Base-by-base conservation (phyloP, 345 rosid genomes). In the Cochlearia excelsa region DNA sequence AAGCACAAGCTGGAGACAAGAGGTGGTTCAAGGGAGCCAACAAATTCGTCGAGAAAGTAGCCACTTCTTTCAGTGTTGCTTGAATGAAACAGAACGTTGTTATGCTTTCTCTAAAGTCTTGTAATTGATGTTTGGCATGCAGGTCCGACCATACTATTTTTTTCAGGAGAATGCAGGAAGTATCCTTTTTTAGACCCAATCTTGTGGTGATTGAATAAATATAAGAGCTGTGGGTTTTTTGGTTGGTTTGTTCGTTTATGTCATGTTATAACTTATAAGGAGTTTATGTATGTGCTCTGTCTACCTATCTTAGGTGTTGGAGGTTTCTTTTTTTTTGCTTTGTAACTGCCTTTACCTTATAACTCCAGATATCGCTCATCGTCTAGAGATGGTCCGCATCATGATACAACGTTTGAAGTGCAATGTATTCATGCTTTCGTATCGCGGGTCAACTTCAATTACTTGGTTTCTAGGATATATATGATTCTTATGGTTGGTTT, bases 121-220 rank as follows among this genome's bases (percentile, higher is more conserved):
- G 57, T 41, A 16, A 33, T 11, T 61, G n/a, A 26, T 62, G 55
- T 60, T 68, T 41, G n/a, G 68, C 31, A 54, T 88, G 77, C 97
- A 92, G 98, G 98, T 74, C 98, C 98, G 45, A 92, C 98, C 28
- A 74, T 93, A 72, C 69, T 93, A 67, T 93, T 89, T 78, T 93
- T 91, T 77, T 16, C 98, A 93, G 77, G 99, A 93, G 77, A 93
- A 93, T 79, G 99, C 99, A 3, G 99, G 99, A 75, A 93, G 99
- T 89, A 93, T 93, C 97, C 89, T 93, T 61, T 52, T 10, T 3
- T 16, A 28, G 34, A 71, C 4, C 50, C 54, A 44, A 16, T 56
- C 51, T 30, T 26, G 30, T 63, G 35, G 49, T 55, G 41, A 27
- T 54, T 53, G 23, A 11, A 35, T 51, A 6, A 33, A 51, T 26